A percentile compares a stretch with the other conserved stretches of the same genome.
Evolutionary conservation across 768 basidiomycete genomes (phyloP).

Genomic region (Xerocomus brunneocitrinus): DNA sequence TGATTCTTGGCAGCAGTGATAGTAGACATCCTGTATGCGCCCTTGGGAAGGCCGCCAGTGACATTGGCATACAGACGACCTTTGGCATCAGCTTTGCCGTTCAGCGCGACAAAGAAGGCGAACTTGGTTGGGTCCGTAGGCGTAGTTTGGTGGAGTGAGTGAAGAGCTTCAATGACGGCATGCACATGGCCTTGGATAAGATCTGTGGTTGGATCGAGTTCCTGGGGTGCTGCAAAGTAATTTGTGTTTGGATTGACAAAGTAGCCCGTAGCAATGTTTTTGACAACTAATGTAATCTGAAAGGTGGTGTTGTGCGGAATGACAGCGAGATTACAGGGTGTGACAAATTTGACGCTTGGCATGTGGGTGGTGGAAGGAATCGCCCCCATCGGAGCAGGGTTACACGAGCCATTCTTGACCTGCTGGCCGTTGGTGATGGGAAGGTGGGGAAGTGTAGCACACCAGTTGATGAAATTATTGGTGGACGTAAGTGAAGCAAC

Average conservation of each 20-base stretch:
- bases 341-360: constrained; percentile 52
- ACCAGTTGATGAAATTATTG: constrained; percentile 76
- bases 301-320: constrained; percentile 46
- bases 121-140: constrained; percentile 49
- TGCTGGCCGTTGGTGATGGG: constrained; percentile 63
- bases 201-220: constrained; percentile 42
- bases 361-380: constrained; percentile 47
- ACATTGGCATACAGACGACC: constrained; percentile 48
- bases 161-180: constrained; percentile 53
- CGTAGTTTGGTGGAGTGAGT: constrained; percentile 43
- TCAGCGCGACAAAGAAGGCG: constrained; percentile 57
- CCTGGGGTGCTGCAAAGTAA: constrained; percentile 54
- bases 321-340: constrained; percentile 41
- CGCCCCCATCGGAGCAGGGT: constrained; percentile 57
- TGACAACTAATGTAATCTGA: constrained; percentile 47
- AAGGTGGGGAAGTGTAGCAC: constrained; percentile 41
- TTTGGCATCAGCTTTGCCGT: constrained; percentile 35
- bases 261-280: constrained; percentile 45
- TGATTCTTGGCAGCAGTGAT: constrained; percentile 48
- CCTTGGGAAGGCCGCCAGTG: constrained; percentile 49
- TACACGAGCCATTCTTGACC: constrained; percentile 49
- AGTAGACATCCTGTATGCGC: constrained; percentile 43
- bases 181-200: constrained; percentile 59
- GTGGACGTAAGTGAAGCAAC: constrained; percentile 54
- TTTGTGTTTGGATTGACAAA: constrained; percentile 53